Conservation (phyloP, 2,329 filamentous ascomycete species). For the Arthrobotrys sphaeroides region DNA sequence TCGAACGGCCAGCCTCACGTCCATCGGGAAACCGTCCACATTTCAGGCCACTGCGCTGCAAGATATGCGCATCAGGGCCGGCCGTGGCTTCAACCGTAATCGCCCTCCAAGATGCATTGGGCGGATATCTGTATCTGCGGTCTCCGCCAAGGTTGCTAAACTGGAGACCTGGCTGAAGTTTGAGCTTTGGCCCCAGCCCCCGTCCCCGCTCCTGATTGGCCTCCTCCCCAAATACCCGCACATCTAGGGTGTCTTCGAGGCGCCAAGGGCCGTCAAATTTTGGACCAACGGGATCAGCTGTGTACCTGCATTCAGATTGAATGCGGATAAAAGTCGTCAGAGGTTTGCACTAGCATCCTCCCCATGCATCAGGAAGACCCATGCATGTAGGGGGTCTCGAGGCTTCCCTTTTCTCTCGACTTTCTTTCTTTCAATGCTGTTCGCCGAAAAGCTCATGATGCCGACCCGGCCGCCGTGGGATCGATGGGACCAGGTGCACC, state of each 20-base stretch:
- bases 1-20: not conserved
- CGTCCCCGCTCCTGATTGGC: constrained; percentile 33
- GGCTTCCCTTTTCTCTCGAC: no score
- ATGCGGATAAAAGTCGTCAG: constrained; percentile 54
- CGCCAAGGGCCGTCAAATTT: constrained; percentile 54
- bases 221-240: constrained; percentile 45
- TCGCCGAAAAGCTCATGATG: constrained; percentile 32
- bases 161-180: constrained; percentile 49
- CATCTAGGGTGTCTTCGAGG: constrained; percentile 47
- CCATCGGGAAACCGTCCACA: constrained; percentile 8
- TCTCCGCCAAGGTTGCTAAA: constrained; percentile 50
- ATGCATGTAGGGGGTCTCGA: constrained; percentile 25
- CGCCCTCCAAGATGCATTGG: constrained; percentile 21
- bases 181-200: constrained; percentile 47
- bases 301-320: constrained; percentile 54
- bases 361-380: constrained; percentile 30
- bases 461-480: not conserved
- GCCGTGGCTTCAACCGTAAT: constrained; percentile 16
- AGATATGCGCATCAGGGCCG: constrained; percentile 12
- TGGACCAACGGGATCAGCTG: constrained; percentile 54
- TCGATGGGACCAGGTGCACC: not conserved
- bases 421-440: constrained; percentile 9
- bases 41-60: constrained; percentile 30
- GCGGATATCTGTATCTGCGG: constrained; percentile 41
- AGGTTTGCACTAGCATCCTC: constrained; percentile 45